Conservation (phyloP, 2,329 filamentous ascomycete genomes). For the Ascochyta lentis region DNA sequence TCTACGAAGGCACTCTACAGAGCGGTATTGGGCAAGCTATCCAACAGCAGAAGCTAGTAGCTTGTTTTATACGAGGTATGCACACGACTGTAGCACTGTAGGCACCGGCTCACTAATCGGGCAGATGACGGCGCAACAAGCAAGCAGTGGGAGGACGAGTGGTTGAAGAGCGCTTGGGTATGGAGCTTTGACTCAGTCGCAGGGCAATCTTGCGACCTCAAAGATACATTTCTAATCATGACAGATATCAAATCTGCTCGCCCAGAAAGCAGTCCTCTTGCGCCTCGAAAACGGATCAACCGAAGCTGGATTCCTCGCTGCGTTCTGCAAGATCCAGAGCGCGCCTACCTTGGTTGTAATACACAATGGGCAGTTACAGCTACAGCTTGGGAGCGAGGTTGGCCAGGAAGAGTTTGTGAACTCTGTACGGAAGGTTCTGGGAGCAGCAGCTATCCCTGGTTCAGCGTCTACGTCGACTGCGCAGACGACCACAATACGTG, state of each 20-base stretch:
- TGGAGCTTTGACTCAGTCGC: conserved; percentile 3
- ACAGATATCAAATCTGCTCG: conserved; percentile 58
- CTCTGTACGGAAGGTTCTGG: conserved; percentile 56
- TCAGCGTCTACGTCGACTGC: conserved; percentile 20
- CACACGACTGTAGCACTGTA: neutral
- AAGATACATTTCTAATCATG: neutral
- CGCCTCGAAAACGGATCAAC: conserved; percentile 74
- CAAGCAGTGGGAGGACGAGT: conserved; percentile 74
- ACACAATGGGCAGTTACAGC: conserved; percentile 77
- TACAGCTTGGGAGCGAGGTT: conserved; percentile 73
- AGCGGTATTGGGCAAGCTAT: conserved; percentile 81
- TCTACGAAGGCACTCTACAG: conserved; percentile 80
- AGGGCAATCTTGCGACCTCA: neutral
- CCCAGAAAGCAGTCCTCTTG: conserved; percentile 70
- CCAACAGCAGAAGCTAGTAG: conserved; percentile 75
- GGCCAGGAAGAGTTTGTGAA: conserved; percentile 70
- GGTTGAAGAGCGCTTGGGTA: conserved; percentile 56
- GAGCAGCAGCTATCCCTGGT: conserved; percentile 38
- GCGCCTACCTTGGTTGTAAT: conserved; percentile 84
- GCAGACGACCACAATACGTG: conserved; percentile 13
- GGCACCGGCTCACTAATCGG: neutral
- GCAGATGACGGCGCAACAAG: conserved; percentile 75
- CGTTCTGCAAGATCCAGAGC: conserved; percentile 80
- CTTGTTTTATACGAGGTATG: conserved; percentile 82
- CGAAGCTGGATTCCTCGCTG: conserved; percentile 81